Base-by-base conservation (phyloP, 257 asterid genomes). In the Cruciata laevipes region DNA sequence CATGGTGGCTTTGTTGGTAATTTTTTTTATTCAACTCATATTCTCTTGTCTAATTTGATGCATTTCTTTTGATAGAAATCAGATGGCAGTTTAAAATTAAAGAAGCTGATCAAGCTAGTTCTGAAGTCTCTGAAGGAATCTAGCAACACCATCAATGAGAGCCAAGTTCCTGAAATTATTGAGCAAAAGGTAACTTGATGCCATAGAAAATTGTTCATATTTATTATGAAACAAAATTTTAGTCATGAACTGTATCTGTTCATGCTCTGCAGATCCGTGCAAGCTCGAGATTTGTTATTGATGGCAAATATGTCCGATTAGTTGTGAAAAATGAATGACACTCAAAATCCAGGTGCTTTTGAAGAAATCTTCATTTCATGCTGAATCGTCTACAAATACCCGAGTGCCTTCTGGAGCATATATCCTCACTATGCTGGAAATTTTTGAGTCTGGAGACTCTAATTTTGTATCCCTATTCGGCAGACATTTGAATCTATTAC, bases 121-220 rank as follows among this genome's bases (percentile, higher is more conserved):
- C 61, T 81, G 66, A 84, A 83, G 71, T 83, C 89, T 51, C 80
- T 87, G 35, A 71, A 79, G 79, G 97, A 81, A 76, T 81, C 95
- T n/a, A 89, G 89, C 56, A 20, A 64, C 56, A 27, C 59, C 6
- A 82, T 75, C 71, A 87, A 88, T 56, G 81, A 78, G 73, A 76
- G 65, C 73, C 75, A 72, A 32, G 73, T 82, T 59, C 59, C 72
- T 33, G 87, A 79, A 74, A 76, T 73, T 52, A 80, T 94, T 63
- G 85, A 83, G 78, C 81, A 76, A 69, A 87, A 84, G 86, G 96
- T 87, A 42, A 69, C 85, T 69, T 20, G 21, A 56, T 53, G 69
- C 38, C 70, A 44, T 65, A 25, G 58, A 17, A 59, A 44, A 17
- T 3, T 42, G 51, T 11, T 42, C 18, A 4, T 12, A 1, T 13